A percentile compares a stretch with the other conserved stretches of the same genome.
phyloP scores from a whole-genome alignment of 1,139 yeast species.

The Zygosaccharomyces sapae region DNA sequence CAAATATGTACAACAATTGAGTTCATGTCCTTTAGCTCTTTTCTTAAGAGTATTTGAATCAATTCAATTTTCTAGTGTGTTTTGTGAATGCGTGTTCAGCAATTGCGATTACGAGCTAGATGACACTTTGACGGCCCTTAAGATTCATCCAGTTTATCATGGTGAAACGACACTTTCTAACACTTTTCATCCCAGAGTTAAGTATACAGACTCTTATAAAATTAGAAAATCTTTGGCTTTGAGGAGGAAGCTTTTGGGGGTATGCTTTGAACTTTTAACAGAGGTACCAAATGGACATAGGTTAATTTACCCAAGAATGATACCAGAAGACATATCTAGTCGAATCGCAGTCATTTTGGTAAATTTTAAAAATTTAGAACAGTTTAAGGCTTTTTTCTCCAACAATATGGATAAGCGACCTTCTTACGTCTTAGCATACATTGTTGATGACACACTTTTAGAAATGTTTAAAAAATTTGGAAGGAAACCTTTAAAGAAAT shows the following conservation, averaged over 20 bases:
- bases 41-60: slow-evolving; percentile 23
- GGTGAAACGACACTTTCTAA: slow-evolving; percentile 20
- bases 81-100: slow-evolving; percentile 28
- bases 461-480: slow-evolving; percentile 9
- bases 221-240: slow-evolving; percentile 22
- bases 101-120: slow-evolving; percentile 20
- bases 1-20: slow-evolving; percentile 16
- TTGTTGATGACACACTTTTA: slow-evolving; percentile 23
- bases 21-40: slow-evolving; percentile 25
- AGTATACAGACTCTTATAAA: slow-evolving; percentile 15
- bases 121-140: slow-evolving; percentile 7
- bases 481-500: neutral
- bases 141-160: slow-evolving; percentile 22
- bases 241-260: slow-evolving; percentile 23
- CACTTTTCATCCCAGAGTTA: slow-evolving; percentile 17
- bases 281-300: slow-evolving; percentile 22
- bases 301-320: slow-evolving; percentile 17
- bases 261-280: slow-evolving; percentile 20
- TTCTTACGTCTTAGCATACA: slow-evolving; percentile 20
- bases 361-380: slow-evolving; percentile 17
- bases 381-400: slow-evolving; percentile 25
- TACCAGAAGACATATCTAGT: slow-evolving; percentile 14
- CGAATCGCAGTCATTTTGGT: slow-evolving; percentile 16
- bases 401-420: slow-evolving; percentile 15
- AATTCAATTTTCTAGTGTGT: slow-evolving; percentile 13